Evolutionary conservation across 2,329 filamentous ascomycete genomes (phyloP).

Genomic region (Colletotrichum sublineola): DNA sequence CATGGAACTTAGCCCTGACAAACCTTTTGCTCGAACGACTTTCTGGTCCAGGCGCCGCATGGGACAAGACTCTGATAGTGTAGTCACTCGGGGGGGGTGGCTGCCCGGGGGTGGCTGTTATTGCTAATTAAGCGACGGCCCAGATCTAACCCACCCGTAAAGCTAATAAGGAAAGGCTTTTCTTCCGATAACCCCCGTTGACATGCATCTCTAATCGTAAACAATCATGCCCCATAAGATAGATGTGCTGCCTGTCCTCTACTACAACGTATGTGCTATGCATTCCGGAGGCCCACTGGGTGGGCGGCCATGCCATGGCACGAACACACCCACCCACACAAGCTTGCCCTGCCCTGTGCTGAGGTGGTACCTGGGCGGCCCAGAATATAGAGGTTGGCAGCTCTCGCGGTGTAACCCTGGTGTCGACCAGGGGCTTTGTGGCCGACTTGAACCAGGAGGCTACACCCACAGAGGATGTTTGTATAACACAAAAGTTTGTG

Average conservation of each 20-base stretch:
- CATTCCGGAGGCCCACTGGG: slow-evolving; percentile 3
- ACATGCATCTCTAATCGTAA: neutral
- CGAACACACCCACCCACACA: neutral
- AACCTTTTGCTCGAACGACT: neutral
- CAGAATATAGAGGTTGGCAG: slow-evolving; percentile 8
- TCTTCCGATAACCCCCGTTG: neutral
- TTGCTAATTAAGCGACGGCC: slow-evolving; percentile 23
- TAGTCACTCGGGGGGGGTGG: neutral
- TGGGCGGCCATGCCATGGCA: neutral
- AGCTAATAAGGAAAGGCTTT: slow-evolving; percentile 1
- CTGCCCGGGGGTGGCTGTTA: neutral
- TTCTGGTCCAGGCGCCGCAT: neutral
- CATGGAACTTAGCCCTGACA: neutral
- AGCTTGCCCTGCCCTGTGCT: neutral
- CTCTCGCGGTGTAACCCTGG: slow-evolving; percentile 15
- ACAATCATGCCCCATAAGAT: no score
- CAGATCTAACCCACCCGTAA: slow-evolving; percentile 24
- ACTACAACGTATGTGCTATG: no score
- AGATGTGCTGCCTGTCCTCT: no score
- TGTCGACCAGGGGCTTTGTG: neutral
- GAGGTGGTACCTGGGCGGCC: neutral
- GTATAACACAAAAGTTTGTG: slow-evolving; percentile 3
- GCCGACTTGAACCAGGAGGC: neutral
- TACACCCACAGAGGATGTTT: neutral
- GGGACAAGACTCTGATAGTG: slow-evolving; percentile 5